Conservation (phyloP, 2,329 filamentous ascomycete species). For the Massarina eburnea region DNA sequence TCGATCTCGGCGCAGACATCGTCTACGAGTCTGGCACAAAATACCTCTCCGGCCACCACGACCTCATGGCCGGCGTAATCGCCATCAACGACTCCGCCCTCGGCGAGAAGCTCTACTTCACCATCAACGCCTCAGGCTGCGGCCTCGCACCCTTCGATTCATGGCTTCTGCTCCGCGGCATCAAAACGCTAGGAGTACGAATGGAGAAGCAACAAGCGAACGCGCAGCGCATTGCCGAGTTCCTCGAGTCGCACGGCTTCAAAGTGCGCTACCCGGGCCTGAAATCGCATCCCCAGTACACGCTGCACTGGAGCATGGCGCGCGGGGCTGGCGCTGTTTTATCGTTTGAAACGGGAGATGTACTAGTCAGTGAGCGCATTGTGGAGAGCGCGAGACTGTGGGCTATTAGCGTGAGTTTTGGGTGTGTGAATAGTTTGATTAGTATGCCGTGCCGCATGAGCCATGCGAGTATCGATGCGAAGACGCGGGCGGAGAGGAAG, state of each 20-base stretch:
- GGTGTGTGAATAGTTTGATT: constrained; percentile 96
- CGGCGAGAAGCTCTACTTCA: constrained; percentile 91
- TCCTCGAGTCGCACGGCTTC: constrained; percentile 89
- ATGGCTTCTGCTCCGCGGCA: constrained; percentile 89
- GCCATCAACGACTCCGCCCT: constrained; percentile 81
- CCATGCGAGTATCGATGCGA: constrained; percentile 95
- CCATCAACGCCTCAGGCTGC: constrained; percentile 94
- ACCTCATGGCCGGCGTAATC: constrained; percentile 97
- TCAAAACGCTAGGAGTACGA: constrained; percentile 95
- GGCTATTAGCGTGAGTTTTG: constrained; percentile 96
- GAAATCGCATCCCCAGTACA: constrained; percentile 93
- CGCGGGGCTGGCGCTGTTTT: constrained; percentile 91
- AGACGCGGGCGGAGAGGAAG: constrained; percentile 69
- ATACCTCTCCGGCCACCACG: constrained; percentile 96
- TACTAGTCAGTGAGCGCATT: constrained; percentile 81
- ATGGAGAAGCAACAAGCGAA: constrained; percentile 99
- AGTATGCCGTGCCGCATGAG: constrained; percentile 99
- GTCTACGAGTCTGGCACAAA: constrained; percentile 98
- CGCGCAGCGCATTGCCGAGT: constrained; percentile 86
- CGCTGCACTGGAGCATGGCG: constrained; percentile 93
- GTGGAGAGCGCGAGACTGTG: constrained; percentile 90
- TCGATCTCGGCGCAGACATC: constrained; percentile 92
- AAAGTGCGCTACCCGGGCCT: constrained; percentile 92
- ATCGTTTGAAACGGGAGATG: constrained; percentile 92
- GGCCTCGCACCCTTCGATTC: constrained; percentile 94